Percentiles rank a stretch among this genome's conserved stretches.
Conservation (phyloP, 2,329 filamentous ascomycete genomes). For the Sporothrix schenckii region DNA sequence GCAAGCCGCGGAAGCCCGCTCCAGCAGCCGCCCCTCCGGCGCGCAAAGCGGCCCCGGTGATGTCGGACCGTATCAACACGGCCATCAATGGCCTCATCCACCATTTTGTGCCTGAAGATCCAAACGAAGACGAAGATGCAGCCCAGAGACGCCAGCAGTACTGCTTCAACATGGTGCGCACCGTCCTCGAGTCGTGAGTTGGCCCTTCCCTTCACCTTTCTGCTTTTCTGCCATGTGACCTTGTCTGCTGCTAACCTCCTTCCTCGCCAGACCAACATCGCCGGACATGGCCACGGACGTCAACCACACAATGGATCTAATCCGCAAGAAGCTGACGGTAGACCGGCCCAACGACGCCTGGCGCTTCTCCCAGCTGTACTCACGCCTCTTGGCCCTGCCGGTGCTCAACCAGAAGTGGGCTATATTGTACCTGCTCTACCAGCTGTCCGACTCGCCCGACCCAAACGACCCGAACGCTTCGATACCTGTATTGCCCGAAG, state of each 20-base stretch:
- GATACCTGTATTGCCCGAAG: constrained; percentile 48
- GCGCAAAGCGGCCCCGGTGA: constrained; percentile 58
- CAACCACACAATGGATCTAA: constrained; percentile 89
- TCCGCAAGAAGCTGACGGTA: constrained; percentile 83
- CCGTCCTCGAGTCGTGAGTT: constrained; percentile 56
- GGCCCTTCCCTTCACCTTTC: not conserved
- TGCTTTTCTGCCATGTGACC: not conserved
- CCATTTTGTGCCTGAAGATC: constrained; percentile 69
- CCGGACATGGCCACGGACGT: constrained; percentile 67
- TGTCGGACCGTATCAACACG: constrained; percentile 70
- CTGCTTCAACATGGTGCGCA: constrained; percentile 56
- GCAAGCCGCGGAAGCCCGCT: constrained; percentile 28
- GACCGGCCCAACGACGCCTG: constrained; percentile 78
- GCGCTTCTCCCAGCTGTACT: constrained; percentile 88
- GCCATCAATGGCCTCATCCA: constrained; percentile 79
- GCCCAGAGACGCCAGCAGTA: constrained; percentile 71
- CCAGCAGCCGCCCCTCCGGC: constrained; percentile 25
- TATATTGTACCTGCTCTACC: constrained; percentile 87
- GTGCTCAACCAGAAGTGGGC: constrained; percentile 96
- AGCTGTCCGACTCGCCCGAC: constrained; percentile 71
- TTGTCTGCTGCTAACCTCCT: constrained; percentile 2
- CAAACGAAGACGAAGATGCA: constrained; percentile 66
- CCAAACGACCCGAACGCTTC: constrained; percentile 50
- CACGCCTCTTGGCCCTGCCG: constrained; percentile 82
- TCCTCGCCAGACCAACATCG: constrained; percentile 44